Conservation (phyloP, 495 filamentous ascomycete genomes). For the Parathielavia appendiculata region DNA sequence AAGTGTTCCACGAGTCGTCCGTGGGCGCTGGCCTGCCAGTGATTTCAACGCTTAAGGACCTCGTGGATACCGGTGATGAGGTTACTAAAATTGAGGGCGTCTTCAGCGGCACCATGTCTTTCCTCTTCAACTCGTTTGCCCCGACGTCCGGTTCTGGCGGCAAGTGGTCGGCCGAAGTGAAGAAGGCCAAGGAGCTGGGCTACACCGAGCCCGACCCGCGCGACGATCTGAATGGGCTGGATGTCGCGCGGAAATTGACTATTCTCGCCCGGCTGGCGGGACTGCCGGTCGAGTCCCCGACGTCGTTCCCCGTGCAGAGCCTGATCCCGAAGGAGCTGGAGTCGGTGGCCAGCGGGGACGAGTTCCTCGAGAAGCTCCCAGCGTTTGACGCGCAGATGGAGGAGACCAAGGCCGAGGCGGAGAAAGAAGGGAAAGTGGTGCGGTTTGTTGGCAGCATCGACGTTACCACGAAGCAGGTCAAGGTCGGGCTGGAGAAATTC, state of each 20-base stretch:
- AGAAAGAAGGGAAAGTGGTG: constrained; percentile 83
- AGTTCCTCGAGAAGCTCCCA: constrained; percentile 72
- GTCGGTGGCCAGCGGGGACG: constrained; percentile 61
- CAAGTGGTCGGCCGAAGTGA: constrained; percentile 82
- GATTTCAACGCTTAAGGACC: constrained; percentile 82
- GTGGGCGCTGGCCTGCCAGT: constrained; percentile 90
- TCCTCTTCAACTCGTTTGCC: constrained; percentile 93
- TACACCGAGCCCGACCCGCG: constrained; percentile 96
- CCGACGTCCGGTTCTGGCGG: constrained; percentile 62
- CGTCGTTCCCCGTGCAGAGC: constrained; percentile 84
- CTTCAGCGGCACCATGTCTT: constrained; percentile 92
- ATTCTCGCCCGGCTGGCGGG: constrained; percentile 84
- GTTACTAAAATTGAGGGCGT: constrained; percentile 89
- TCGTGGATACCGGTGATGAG: constrained; percentile 83
- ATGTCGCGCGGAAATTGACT: constrained; percentile 94
- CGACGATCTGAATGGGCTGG: constrained; percentile 92
- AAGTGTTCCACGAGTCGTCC: constrained; percentile 88
- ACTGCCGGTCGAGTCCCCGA: constrained; percentile 67
- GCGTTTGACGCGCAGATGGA: constrained; percentile 84
- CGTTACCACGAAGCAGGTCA: constrained; percentile 65
- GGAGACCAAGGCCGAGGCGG: constrained; percentile 67
- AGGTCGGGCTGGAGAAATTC: constrained; percentile 85
- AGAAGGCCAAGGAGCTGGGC: constrained; percentile 85
- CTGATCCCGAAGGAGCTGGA: constrained; percentile 82
- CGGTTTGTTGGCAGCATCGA: constrained; percentile 93